These are phyloP conservation scores for Bathelium albidoporum DNA, from an alignment of 495 filamentous ascomycete genomes.

Conservation along the genomic window DNA sequence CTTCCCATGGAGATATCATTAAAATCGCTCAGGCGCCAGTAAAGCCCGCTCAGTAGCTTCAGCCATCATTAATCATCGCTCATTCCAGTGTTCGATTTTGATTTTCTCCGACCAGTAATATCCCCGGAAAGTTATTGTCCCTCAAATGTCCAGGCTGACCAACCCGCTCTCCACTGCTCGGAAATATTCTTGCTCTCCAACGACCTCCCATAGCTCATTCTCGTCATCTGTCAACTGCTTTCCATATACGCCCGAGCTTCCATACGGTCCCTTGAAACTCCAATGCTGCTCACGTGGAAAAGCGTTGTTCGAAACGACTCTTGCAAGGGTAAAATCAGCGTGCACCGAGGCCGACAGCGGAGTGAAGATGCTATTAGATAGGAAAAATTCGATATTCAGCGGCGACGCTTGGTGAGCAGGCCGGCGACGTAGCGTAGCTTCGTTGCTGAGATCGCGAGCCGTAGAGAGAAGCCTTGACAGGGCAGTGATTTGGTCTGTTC, in stretches of 20 bases:
- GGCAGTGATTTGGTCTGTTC: neutral
- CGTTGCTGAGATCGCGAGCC: slow-evolving; percentile 29
- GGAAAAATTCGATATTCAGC: slow-evolving; percentile 39
- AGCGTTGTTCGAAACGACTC: slow-evolving; percentile 28
- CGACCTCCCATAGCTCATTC: slow-evolving; percentile 25
- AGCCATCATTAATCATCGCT: no score
- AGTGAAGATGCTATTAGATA: slow-evolving; percentile 40
- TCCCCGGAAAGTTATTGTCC: no score
- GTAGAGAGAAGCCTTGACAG: slow-evolving; percentile 32
- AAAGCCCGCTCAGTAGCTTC: no score
- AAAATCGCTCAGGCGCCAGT: no score
- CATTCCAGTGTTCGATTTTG: no score
- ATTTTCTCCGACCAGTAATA: no score
- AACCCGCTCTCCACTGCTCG: slow-evolving; percentile 29
- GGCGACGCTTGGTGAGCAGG: slow-evolving; percentile 6
- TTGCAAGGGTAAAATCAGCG: slow-evolving; percentile 36
- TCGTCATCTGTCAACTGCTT: slow-evolving; percentile 35
- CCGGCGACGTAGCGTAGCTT: slow-evolving; percentile 22
- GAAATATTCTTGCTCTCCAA: slow-evolving; percentile 38
- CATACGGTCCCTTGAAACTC: slow-evolving; percentile 42
- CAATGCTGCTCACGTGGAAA: slow-evolving; percentile 31
- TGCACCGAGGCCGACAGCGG: slow-evolving; percentile 37
- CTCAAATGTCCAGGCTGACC: slow-evolving; percentile 15
- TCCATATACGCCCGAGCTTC: slow-evolving; percentile 42
- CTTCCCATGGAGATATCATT: no score